phyloP scores from a whole-genome alignment of 2,329 filamentous ascomycete species.

The Camptophora hylomeconis region DNA sequence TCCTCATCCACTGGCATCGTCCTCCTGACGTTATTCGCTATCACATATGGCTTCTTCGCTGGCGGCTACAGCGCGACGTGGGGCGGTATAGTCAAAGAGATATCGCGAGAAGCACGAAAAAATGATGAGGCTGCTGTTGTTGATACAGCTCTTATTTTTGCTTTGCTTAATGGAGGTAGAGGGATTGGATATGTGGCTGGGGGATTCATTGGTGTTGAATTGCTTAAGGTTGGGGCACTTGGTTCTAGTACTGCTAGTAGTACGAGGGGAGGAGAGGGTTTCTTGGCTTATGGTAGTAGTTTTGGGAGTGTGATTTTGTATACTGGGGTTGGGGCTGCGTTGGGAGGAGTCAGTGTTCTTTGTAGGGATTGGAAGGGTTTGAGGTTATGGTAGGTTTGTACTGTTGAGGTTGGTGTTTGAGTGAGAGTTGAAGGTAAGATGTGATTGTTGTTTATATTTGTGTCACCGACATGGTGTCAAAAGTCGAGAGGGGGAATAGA shows the following conservation, averaged over 20 bases:
- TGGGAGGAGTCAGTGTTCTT: no score
- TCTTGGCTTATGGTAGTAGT: slow-evolving; percentile 2
- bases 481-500: no score
- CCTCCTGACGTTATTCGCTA: slow-evolving; percentile 19
- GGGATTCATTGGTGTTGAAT: slow-evolving; percentile 2
- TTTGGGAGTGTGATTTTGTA: slow-evolving; percentile 2
- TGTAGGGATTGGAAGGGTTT: no score
- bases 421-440: no score
- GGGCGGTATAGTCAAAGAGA: slow-evolving; percentile 5
- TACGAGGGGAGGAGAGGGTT: not conserved
- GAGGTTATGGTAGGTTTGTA: no score
- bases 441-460: no score
- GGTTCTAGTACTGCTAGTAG: no score
- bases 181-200: slow-evolving; percentile 22
- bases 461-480: no score
- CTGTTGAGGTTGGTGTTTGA: no score
- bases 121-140: slow-evolving; percentile 6
- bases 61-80: slow-evolving; percentile 19
- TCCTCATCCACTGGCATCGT: slow-evolving; percentile 6
- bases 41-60: slow-evolving; percentile 23
- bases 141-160: slow-evolving; percentile 23
- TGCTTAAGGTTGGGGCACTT: slow-evolving; percentile 5
- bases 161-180: slow-evolving; percentile 22
- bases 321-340: no score
- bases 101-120: slow-evolving; percentile 1